Evolutionary conservation across 1,284 basidiomycete species (phyloP).

Genomic region (Cryptococcus sp.): DNA sequence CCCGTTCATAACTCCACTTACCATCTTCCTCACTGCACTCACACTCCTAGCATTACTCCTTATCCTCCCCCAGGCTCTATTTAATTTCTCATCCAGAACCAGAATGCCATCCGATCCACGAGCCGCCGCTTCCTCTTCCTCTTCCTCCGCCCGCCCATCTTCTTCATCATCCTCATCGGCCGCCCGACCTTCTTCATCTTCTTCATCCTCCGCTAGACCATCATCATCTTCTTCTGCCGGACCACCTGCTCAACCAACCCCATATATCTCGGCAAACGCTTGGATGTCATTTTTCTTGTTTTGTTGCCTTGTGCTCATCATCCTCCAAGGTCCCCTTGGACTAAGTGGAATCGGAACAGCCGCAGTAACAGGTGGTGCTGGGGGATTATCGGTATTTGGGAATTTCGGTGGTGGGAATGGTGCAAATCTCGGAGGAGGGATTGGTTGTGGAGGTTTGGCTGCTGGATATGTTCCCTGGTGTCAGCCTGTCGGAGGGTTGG

Average conservation of each 20-base stretch:
- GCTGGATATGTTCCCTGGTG: conserved; percentile 33
- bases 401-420: background rate
- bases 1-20: background rate
- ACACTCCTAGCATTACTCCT: conserved; percentile 1
- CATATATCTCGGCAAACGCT: conserved; percentile 30
- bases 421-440: conserved; percentile 7
- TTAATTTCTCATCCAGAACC: background rate
- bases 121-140: conserved; percentile 7
- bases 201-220: conserved; percentile 6
- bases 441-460: conserved; percentile 29
- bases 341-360: conserved; percentile 14
- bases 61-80: background rate
- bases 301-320: conserved; percentile 34
- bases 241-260: conserved; percentile 15
- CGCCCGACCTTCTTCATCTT: conserved; percentile 1
- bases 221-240: conserved; percentile 5
- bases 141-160: conserved; percentile 1
- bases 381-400: background rate
- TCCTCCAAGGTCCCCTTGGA: conserved; percentile 37
- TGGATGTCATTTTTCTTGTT: conserved; percentile 43
- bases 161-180: background rate
- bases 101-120: conserved; percentile 14
- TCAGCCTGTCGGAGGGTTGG: conserved; percentile 1
- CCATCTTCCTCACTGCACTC: conserved; percentile 1
- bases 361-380: conserved; percentile 1